Evolutionary conservation across 2,329 filamentous ascomycete genomes (phyloP).

Genomic region (Xylaria hypoxylon): DNA sequence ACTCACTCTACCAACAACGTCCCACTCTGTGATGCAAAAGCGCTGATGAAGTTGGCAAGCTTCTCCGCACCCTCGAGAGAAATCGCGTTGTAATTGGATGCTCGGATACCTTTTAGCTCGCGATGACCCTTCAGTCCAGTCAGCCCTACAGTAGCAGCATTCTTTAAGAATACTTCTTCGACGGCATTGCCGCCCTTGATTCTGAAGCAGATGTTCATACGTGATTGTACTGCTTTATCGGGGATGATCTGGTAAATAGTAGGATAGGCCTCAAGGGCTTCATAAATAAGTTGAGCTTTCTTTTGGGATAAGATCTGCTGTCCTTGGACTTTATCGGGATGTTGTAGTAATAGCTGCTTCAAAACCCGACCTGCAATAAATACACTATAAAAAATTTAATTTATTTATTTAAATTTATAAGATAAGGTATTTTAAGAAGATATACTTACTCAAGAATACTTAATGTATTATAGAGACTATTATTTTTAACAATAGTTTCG

Average conservation of each 20-base stretch:
- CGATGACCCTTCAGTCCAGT: slow-evolving; percentile 90
- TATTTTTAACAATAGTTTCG: slow-evolving; percentile 88
- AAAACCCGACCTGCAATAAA: slow-evolving; percentile 93
- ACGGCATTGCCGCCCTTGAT: slow-evolving; percentile 67
- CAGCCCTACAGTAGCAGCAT: slow-evolving; percentile 74
- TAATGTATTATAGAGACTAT: slow-evolving; percentile 94
- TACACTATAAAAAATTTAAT: slow-evolving; percentile 64
- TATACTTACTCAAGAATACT: slow-evolving; percentile 81
- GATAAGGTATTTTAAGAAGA: too few relatives aligned
- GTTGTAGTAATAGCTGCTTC: slow-evolving; percentile 75
- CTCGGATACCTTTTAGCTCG: slow-evolving; percentile 63
- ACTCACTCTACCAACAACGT: slow-evolving; percentile 3
- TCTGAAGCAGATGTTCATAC: slow-evolving; percentile 97
- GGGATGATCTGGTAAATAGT: slow-evolving; percentile 83
- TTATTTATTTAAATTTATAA: slow-evolving; percentile 8
- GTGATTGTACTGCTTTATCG: slow-evolving; percentile 77
- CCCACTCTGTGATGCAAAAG: not conserved
- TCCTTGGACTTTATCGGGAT: slow-evolving; percentile 64
- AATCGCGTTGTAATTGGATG: slow-evolving; percentile 92
- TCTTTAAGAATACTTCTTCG: slow-evolving; percentile 84
- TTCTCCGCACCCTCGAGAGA: slow-evolving; percentile 74
- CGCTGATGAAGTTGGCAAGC: slow-evolving; percentile 65
- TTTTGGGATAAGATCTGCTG: slow-evolving; percentile 75
- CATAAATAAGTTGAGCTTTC: slow-evolving; percentile 85
- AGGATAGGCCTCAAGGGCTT: slow-evolving; percentile 77